phyloP scores from a whole-genome alignment of 768 basidiomycete species.

The Lentinula lateritia region DNA sequence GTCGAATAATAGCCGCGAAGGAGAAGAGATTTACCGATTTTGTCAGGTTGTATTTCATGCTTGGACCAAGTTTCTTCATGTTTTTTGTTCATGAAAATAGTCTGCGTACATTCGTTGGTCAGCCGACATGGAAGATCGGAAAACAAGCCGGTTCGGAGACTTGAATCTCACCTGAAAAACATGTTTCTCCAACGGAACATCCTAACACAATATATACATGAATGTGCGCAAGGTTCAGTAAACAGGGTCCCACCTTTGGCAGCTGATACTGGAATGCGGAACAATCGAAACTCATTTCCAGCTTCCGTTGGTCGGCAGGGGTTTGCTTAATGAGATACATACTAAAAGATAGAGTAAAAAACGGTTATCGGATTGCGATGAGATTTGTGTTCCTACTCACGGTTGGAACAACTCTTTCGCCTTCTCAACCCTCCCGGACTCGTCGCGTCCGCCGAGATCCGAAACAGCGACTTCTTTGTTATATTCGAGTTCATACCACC shows the following conservation, averaged over 20 bases:
- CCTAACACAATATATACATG: slow-evolving; percentile 1
- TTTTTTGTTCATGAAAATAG: slow-evolving; percentile 36
- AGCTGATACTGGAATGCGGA: slow-evolving; percentile 10
- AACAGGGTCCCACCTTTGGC: neutral
- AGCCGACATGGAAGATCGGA: neutral
- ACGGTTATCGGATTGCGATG: neutral
- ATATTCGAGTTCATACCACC: slow-evolving; percentile 9
- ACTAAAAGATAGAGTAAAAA: neutral
- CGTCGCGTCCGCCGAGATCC: slow-evolving; percentile 4
- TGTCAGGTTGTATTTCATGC: slow-evolving; percentile 23
- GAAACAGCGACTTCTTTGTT: slow-evolving; percentile 4
- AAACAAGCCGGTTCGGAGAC: neutral
- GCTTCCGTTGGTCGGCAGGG: slow-evolving; percentile 6
- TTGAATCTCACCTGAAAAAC: slow-evolving; percentile 23
- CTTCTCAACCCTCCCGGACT: slow-evolving; percentile 4
- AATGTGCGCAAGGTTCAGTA: no score
- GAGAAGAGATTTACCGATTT: slow-evolving; percentile 15
- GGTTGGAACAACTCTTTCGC: slow-evolving; percentile 6
- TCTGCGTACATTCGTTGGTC: slow-evolving; percentile 8
- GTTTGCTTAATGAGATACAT: slow-evolving; percentile 8
- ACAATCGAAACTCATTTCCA: slow-evolving; percentile 11
- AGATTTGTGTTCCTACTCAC: neutral
- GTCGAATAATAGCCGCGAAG: neutral
- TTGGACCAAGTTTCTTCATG: slow-evolving; percentile 28
- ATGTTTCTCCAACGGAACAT: slow-evolving; percentile 22